Evolutionary conservation across 257 asterid genomes (phyloP).

Genomic region (Solanum arcanum): DNA sequence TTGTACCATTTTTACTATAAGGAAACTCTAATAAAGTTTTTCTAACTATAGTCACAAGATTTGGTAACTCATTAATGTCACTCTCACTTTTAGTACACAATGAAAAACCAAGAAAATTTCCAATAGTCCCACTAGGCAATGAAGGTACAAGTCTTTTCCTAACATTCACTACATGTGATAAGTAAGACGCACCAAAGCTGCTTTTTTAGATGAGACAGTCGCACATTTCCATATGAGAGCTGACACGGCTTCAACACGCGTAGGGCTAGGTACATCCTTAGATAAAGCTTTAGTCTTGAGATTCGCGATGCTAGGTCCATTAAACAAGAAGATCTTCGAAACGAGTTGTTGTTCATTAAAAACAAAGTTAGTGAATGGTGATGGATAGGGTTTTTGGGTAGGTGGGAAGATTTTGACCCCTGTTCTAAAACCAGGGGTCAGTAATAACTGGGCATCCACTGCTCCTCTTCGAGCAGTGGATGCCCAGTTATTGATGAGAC

Average conservation of each 20-base stretch:
- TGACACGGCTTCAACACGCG: background rate
- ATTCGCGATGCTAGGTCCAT: background rate
- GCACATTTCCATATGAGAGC: background rate
- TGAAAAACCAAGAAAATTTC: background rate
- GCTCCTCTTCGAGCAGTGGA: background rate
- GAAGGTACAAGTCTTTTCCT: background rate
- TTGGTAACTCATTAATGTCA: background rate
- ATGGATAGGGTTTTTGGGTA: background rate
- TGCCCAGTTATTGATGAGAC: background rate
- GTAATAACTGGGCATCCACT: background rate
- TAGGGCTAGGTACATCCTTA: background rate
- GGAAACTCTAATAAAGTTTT: background rate
- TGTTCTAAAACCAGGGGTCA: background rate
- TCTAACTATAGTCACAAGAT: background rate
- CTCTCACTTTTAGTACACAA: background rate
- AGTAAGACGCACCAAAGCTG: background rate
- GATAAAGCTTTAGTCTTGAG: background rate
- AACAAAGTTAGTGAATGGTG: background rate
- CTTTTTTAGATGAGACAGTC: background rate
- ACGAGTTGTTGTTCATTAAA: background rate
- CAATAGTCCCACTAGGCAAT: background rate
- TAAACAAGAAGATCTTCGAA: background rate
- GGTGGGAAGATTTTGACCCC: background rate
- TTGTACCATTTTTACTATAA: background rate
- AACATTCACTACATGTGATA: background rate